Conservation (phyloP, 768 basidiomycete species). For the Pleurotus salmoneostramineus region DNA sequence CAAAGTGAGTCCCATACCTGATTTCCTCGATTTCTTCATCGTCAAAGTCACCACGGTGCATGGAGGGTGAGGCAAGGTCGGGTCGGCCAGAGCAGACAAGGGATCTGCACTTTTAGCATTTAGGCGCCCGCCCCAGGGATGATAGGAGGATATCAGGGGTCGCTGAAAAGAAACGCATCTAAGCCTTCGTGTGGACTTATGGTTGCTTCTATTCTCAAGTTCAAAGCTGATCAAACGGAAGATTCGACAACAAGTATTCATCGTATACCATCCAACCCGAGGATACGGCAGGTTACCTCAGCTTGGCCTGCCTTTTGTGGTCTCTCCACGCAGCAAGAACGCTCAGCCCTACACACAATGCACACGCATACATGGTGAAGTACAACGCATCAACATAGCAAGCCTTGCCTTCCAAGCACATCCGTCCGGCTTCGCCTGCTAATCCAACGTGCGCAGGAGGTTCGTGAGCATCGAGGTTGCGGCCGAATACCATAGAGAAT, state of each 20-base stretch:
- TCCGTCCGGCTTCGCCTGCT: neutral
- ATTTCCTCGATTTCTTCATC: slow-evolving; percentile 69
- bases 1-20: slow-evolving; percentile 32
- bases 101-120: no score
- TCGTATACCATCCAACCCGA: no score
- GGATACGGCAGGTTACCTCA: no score
- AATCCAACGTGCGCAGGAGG: neutral
- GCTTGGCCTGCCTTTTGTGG: slow-evolving; percentile 15
- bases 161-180: no score
- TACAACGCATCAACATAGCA: slow-evolving; percentile 61
- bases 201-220: no score
- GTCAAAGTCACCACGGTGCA: slow-evolving; percentile 48
- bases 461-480: slow-evolving; percentile 73
- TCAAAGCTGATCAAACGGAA: no score
- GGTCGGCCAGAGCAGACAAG: neutral
- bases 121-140: no score
- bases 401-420: slow-evolving; percentile 50
- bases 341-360: slow-evolving; percentile 40
- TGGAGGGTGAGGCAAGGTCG: slow-evolving; percentile 10
- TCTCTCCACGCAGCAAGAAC: slow-evolving; percentile 52
- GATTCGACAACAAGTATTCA: no score
- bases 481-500: slow-evolving; percentile 82
- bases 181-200: no score
- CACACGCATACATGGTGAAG: slow-evolving; percentile 45
- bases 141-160: no score